phyloP scores from a whole-genome alignment of 1,139 yeast species.

The Eremothecium cymbalariae region DNA sequence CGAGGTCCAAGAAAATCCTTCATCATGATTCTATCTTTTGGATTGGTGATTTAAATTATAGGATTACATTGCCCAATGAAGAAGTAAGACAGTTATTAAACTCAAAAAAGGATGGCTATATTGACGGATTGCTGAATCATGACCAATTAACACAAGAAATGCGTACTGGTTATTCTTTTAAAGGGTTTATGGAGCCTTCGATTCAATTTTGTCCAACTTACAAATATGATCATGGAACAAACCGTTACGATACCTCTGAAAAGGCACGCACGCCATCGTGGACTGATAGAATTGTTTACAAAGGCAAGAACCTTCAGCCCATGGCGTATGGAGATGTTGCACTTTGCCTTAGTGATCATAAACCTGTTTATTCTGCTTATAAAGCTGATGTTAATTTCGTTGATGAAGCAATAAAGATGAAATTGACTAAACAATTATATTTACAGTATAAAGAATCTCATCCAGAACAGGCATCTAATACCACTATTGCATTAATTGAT shows the following conservation, averaged over 20 bases:
- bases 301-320: conserved; percentile 47
- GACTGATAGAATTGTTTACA: conserved; percentile 82
- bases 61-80: conserved; percentile 63
- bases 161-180: conserved; percentile 61
- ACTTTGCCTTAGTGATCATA: conserved; percentile 75
- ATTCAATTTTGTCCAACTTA: conserved; percentile 82
- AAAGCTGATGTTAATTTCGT: conserved; percentile 55
- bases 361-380: conserved; percentile 80
- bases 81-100: conserved; percentile 43
- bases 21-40: conserved; percentile 87
- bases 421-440: conserved; percentile 45
- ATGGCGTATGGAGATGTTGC: conserved; percentile 52
- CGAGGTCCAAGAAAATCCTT: conserved; percentile 43
- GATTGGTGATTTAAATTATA: conserved; percentile 88
- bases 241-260: conserved; percentile 73
- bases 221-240: conserved; percentile 80
- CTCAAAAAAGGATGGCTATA: conserved; percentile 41
- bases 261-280: conserved; percentile 93
- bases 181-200: conserved; percentile 68
- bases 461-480: conserved; percentile 21
- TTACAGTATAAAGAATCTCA: conserved; percentile 38
- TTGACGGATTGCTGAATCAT: conserved; percentile 47
- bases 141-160: conserved; percentile 77
- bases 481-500: conserved; percentile 13
- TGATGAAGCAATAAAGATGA: conserved; percentile 47